Conservation (phyloP, 768 basidiomycete genomes). For the Naematelia aurantialba region DNA sequence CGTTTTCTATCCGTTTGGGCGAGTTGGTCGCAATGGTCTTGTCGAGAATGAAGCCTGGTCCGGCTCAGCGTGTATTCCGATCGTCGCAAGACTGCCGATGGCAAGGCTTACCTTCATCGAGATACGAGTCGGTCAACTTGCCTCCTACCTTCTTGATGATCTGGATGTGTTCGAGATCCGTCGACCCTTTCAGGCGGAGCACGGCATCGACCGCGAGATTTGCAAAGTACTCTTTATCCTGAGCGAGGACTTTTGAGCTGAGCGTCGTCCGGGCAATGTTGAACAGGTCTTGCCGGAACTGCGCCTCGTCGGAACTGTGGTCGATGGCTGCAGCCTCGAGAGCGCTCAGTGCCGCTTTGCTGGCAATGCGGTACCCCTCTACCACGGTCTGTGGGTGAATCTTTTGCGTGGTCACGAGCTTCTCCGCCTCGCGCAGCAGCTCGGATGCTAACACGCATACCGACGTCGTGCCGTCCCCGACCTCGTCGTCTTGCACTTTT, state of each 20-base stretch:
- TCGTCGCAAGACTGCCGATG: background rate
- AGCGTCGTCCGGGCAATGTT: constrained; percentile 95
- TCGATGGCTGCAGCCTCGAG: constrained; percentile 78
- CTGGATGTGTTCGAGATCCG: constrained; percentile 95
- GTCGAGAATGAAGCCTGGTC: constrained; percentile 88
- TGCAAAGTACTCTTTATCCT: constrained; percentile 97
- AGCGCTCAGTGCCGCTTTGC: constrained; percentile 73
- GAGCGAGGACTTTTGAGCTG: constrained; percentile 90
- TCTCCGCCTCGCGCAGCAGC: constrained; percentile 89
- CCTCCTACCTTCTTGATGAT: constrained; percentile 99
- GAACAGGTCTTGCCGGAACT: constrained; percentile 84
- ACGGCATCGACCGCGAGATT: constrained; percentile 98
- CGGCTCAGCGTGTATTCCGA: background rate
- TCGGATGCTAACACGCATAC: constrained; percentile 89
- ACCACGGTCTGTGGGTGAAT: constrained; percentile 98
- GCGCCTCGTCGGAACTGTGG: constrained; percentile 66
- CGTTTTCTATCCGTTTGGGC: constrained; percentile 90
- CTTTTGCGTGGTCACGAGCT: constrained; percentile 73
- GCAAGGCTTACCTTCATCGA: constrained; percentile 73
- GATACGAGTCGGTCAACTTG: constrained; percentile 94
- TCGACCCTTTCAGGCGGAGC: constrained; percentile 87
- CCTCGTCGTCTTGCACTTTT: constrained; percentile 99
- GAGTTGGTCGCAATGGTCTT: constrained; percentile 92
- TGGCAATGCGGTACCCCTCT: constrained; percentile 93
- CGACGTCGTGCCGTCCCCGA: constrained; percentile 70